These are phyloP conservation scores for Podospora australis DNA, from an alignment of 495 filamentous ascomycete species.

Conservation along the genomic window DNA sequence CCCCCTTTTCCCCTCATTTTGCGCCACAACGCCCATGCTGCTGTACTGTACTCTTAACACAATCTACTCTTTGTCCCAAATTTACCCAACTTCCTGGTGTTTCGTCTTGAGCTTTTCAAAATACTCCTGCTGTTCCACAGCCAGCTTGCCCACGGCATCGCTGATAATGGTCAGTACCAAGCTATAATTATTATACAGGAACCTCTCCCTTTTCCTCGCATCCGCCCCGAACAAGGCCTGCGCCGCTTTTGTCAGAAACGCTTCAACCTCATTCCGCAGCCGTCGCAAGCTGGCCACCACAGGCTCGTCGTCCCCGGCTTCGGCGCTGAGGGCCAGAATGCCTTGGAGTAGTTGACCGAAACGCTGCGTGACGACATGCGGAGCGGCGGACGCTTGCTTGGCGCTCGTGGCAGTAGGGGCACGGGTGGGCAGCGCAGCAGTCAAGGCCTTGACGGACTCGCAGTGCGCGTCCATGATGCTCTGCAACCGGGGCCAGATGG, in stretches of 20 bases:
- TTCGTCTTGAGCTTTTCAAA: conserved; percentile 54
- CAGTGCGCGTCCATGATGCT: conserved; percentile 87
- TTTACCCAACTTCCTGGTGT: conserved; percentile 35
- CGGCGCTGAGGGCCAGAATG: conserved; percentile 71
- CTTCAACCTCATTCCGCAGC: conserved; percentile 70
- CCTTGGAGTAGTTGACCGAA: conserved; percentile 87
- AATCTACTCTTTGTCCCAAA: neutral
- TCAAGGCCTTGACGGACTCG: conserved; percentile 67
- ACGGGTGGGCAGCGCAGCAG: conserved; percentile 39
- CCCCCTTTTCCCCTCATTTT: neutral
- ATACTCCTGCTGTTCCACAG: conserved; percentile 62
- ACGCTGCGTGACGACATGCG: conserved; percentile 83
- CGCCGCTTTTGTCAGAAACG: conserved; percentile 58
- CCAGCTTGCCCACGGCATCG: conserved; percentile 74
- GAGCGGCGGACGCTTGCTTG: conserved; percentile 67
- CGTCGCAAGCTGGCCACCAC: conserved; percentile 71
- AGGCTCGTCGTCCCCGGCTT: conserved; percentile 89
- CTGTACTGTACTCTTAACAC: too few relatives aligned
- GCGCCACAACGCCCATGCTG: too few relatives aligned
- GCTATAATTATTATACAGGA: conserved; percentile 90
- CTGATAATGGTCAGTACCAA: conserved; percentile 86
- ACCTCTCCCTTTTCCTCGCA: conserved; percentile 72
- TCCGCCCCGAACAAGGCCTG: conserved; percentile 61
- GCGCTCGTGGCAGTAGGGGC: conserved; percentile 51
- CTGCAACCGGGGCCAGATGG: conserved; percentile 93